Percentiles rank a stretch among this genome's conserved stretches.
Conservation (phyloP, 2,329 filamentous ascomycete species). For the Colletotrichum simmondsii region DNA sequence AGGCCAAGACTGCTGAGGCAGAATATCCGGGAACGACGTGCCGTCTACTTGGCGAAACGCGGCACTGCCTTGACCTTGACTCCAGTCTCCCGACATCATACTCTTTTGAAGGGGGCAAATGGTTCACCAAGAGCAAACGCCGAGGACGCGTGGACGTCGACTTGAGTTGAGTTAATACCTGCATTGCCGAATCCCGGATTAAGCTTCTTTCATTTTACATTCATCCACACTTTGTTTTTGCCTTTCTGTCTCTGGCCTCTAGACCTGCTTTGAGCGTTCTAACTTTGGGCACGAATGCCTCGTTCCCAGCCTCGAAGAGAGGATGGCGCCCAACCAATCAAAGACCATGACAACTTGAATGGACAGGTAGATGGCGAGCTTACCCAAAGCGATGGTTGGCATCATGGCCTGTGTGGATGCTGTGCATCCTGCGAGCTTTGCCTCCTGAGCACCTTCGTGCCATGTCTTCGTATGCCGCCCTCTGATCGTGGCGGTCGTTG, state of each 20-base stretch:
- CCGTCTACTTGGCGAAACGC: not conserved
- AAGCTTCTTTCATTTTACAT: not conserved
- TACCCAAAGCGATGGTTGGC: not conserved
- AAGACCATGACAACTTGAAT: not conserved
- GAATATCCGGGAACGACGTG: not conserved
- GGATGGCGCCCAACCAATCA: too few species aligned
- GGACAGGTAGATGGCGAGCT: not conserved
- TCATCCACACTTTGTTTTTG: not conserved
- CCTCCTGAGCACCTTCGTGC: not conserved
- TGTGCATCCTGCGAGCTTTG: constrained; percentile 1
- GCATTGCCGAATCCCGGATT: not conserved
- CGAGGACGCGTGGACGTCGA: not conserved
- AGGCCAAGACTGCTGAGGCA: not conserved
- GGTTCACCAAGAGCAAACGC: not conserved
- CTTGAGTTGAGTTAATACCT: not conserved
- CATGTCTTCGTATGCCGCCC: not conserved
- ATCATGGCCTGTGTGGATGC: not conserved
- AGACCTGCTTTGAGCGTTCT: not conserved
- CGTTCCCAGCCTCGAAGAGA: not conserved
- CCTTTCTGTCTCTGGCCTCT: not conserved
- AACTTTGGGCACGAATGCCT: not conserved
- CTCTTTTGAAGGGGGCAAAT: not conserved
- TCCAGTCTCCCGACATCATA: not conserved
- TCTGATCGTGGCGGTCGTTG: not conserved
- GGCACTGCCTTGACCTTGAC: not conserved